Base-by-base conservation (phyloP, 2,329 filamentous ascomycete genomes). In the Magnaporthiopsis incrustans region DNA sequence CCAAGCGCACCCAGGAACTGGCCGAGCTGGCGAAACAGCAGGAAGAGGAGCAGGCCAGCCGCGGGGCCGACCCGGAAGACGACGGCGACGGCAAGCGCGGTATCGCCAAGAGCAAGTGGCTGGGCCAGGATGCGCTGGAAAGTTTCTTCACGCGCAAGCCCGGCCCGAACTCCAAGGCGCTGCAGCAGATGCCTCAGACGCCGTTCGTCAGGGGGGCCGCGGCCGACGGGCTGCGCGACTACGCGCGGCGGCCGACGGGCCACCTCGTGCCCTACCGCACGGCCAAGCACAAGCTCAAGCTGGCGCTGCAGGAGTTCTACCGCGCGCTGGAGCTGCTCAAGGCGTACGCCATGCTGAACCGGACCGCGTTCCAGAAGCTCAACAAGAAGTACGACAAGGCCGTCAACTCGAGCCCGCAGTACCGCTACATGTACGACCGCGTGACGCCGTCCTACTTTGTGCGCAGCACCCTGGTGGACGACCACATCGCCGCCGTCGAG, bases 321-420 rank as follows among this genome's bases (percentile, higher is more conserved):
- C 89, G 94, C 26, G 89, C 91, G 0, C 81, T 99, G 18, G 95
- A 99, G 73, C 79, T 98, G 59, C 82, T 99, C 65, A 98, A 97
- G 77, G 90, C 91, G 0, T 99, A 96, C 71, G 89, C 92, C 1
- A 78, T 96, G 27, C 81, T 97, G 18, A 99, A 99, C 74, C 85
- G 92, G 61, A 97, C 92, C 0, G 95, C 92, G 0, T 98, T 98
- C 72, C 88, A 93, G 38, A 99, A 99, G 75, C 92, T 99, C 73
- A 97, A 96, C 77, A 99, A 99, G 76, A 99, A 99, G 76, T 98
- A 96, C 73, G 93, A 98, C 81, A 99, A 98, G 77, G 86, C 89
- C 2, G 86, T 92, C 64, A 86, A 92, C 69, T 89, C 92, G 57
- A 85, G 89, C 14, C 91, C 91, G 0, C 84, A 89, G 0, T 84